Evolutionary conservation across 805 yeast species (phyloP), one percentile per base, ranked within the genome.

Genomic region (Kluyveromyces dobzhanskii): DNA sequence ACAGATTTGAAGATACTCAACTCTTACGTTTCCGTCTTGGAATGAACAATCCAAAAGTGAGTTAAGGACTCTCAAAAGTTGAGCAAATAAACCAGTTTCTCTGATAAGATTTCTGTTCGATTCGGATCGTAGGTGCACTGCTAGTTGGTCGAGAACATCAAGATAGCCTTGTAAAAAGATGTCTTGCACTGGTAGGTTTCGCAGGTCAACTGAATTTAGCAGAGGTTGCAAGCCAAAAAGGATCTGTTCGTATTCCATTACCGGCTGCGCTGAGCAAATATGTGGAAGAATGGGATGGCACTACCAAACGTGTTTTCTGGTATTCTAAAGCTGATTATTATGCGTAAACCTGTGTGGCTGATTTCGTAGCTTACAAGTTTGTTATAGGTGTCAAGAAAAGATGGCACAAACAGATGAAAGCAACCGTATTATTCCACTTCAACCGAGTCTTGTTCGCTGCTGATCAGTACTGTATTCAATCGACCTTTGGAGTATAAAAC

Each of bases 231-330:
- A 43, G 2, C 56, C 57, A 41, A 53, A 56, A 8, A 59, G 31
- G 18, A 61, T 46, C n/a, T 43, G 42, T 32, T 59, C 63, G 48
- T 52, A 61, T 37, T 59, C 62, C 65, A 61, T 60, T 7, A 10
- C 11, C 9, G 24, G 24, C n/a, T n/a, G n/a, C n/a, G n/a, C n/a
- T n/a, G n/a, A n/a, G n/a, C n/a, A n/a, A n/a, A n/a, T n/a, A n/a
- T n/a, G n/a, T n/a, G n/a, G n/a, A n/a, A n/a, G n/a, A n/a, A n/a
- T n/a, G n/a, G n/a, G n/a, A n/a, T n/a, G n/a, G n/a, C n/a, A n/a
- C n/a, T n/a, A n/a, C n/a, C n/a, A n/a, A n/a, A n/a, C n/a, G n/a
- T n/a, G n/a, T n/a, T n/a, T n/a, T n/a, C n/a, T n/a, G n/a, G n/a
- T n/a, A n/a, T n/a, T n/a, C n/a, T n/a, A n/a, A n/a, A n/a, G n/a